A percentile compares a stretch with the other conserved stretches of the same genome.
phyloP scores from a whole-genome alignment of 2,329 filamentous ascomycete genomes.

The Rutstroemia sp. region DNA sequence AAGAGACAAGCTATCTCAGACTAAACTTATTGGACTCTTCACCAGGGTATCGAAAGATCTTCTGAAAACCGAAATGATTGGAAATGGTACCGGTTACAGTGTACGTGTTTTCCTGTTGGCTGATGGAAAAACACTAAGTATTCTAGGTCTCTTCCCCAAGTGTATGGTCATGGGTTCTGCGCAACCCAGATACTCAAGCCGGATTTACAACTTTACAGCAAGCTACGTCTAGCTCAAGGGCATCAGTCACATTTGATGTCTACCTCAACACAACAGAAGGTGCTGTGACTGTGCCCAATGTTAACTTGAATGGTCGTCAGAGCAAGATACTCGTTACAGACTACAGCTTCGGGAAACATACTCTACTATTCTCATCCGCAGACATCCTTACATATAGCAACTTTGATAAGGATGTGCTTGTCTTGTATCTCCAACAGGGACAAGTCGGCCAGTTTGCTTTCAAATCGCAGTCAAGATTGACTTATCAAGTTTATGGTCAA shows the following conservation, averaged over 20 bases:
- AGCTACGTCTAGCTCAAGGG: constrained; percentile 36
- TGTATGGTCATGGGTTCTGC: constrained; percentile 45
- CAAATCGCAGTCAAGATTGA: constrained; percentile 31
- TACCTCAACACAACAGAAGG: constrained; percentile 41
- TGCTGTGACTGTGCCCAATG: constrained; percentile 35
- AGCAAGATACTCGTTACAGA: constrained; percentile 49
- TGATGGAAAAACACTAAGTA: neutral
- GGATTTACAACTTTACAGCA: constrained; percentile 46
- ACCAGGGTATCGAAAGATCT: constrained; percentile 44
- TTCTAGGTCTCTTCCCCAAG: constrained; percentile 29
- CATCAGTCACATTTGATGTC: constrained; percentile 39
- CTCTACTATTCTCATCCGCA: constrained; percentile 43
- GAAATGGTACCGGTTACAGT: constrained; percentile 45
- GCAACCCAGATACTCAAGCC: constrained; percentile 39
- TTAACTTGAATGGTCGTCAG: constrained; percentile 44
- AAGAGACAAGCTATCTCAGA: constrained; percentile 45
- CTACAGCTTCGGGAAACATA: constrained; percentile 40
- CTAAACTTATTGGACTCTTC: constrained; percentile 47
- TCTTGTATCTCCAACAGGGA: constrained; percentile 41
- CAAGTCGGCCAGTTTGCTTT: constrained; percentile 44
- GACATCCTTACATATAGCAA: constrained; percentile 42
- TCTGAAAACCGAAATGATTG: constrained; percentile 44
- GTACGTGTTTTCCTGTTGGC: constrained; percentile 13
- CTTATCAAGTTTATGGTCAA: constrained; percentile 35
- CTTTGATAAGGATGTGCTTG: constrained; percentile 40